Base-by-base conservation (phyloP, 2,329 filamentous ascomycete species). In the Erysiphe pulchra region DNA sequence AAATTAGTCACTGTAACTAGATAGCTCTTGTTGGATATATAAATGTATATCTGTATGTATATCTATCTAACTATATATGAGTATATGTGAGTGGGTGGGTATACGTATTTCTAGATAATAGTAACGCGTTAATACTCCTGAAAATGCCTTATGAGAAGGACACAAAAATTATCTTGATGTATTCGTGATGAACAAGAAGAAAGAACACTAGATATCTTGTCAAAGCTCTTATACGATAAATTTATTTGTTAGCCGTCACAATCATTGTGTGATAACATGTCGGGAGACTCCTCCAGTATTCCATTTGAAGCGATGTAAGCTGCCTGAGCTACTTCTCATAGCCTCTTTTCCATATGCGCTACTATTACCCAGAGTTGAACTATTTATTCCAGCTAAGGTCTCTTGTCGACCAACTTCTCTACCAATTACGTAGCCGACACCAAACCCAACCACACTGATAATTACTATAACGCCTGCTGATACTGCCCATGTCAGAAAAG, bases 391-490 rank as follows among this genome's bases (percentile, higher is more conserved):
- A 24, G 47, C 47, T 34, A 58, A 45, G 0, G 48, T 62, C 54
- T 80, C 74, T 51, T 77, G 71, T 32, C 71, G 66, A 2, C 75
- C 75, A 20, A 76, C 73, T 52, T 80, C 75, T 24, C 74, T 65
- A 5, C 76, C 75, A 48, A 78, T 73, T 20, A 77, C 74, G 53
- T 77, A 78, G 11, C 76, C 75, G 9, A 75, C 75, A 2, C 75
- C 73, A 51, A 80, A 80, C 2, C 75, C 75, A 32, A 80, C 74
- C 1, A 77, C 75, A 8, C 71, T 75, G 2, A 80, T 70, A 11
- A 80, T 64, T 9, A 80, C 73, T 1, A 80, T 71, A 1, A 79
- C 75, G 16, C 76, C 75, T 8, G 75, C 75, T 47, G 71, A 73
- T 46, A 79, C 66, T 6, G 75, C 71, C 58, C 74, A 78, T 0